Conservation (phyloP, 164 flowering plant genomes). For the Annona squamosa region DNA sequence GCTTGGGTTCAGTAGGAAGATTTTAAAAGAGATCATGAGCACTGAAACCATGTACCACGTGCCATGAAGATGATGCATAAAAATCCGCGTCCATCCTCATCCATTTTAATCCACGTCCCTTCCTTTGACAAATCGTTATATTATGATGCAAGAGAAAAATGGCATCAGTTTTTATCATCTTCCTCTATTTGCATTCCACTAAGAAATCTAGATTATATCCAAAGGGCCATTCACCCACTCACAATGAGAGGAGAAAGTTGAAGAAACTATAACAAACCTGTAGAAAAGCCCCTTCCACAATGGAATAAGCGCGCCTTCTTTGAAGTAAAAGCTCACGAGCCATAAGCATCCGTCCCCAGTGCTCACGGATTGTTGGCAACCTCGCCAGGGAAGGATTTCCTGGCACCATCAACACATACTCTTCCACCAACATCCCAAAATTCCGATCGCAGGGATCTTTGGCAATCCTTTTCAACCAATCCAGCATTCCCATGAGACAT, state of each 20-base stretch:
- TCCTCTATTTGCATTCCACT: too few species aligned
- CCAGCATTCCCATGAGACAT: constrained; percentile 29
- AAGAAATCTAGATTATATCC: too few species aligned
- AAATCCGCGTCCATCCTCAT: too few species aligned
- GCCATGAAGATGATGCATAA: too few species aligned
- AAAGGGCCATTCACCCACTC: too few species aligned
- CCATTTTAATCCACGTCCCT: too few species aligned
- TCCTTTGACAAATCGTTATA: too few species aligned
- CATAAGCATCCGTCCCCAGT: constrained; percentile 45
- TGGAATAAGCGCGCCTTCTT: background rate
- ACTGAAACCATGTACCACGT: too few species aligned
- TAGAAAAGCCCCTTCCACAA: background rate
- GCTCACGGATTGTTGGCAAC: constrained; percentile 19
- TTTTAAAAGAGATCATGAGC: too few species aligned
- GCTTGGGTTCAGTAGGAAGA: too few species aligned
- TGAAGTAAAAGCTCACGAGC: constrained; percentile 22
- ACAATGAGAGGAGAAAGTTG: background rate
- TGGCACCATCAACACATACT: background rate
- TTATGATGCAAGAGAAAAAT: too few species aligned
- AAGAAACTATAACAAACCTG: constrained; percentile 1
- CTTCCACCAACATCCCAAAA: constrained; percentile 34
- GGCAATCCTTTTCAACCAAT: constrained; percentile 51
- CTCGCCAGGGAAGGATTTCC: constrained; percentile 26
- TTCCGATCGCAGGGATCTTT: constrained; percentile 50
- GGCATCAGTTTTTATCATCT: too few species aligned